Base-by-base conservation (phyloP, 768 basidiomycete genomes). In the Hemileccinum impolitum region DNA sequence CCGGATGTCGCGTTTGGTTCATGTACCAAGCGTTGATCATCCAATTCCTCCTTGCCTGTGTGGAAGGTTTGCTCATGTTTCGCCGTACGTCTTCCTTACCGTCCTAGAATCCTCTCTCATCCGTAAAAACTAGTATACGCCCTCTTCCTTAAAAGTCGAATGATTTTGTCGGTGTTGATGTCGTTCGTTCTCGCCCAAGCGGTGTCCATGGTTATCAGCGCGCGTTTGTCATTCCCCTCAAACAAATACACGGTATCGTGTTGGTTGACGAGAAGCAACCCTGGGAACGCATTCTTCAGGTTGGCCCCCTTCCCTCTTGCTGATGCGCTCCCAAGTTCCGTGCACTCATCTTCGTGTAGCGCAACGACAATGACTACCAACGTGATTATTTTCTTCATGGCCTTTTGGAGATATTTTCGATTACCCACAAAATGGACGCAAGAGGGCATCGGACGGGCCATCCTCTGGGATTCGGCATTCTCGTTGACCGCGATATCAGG, bases 241-340 rank as follows among this genome's bases (percentile, higher is more conserved):
- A 40, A 47, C 38, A 25, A 26, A 14, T 41, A 58, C 32, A 55
- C 56, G 14, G 28, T 39, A 3, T 60, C 58, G 14, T 63, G 62
- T 18, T 13, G 60, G 39, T 26, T 60, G 15, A 2, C 48, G 26
- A 48, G 14, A 21, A n/a, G 43, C 21, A 60, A 53, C 21, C 39
- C 51, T 9, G 56, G 50, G 25, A 52, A 37, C 15, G 52, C 51
- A 1, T 60, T 54, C 50, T 57, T 58, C 47, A 57, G 61, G 61
- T 60, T 26, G 23, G 23, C 18, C 30, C 18, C 12, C 34, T 17
- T 35, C 1, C 13, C 25, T 30, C 28, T 30, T 8, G 9, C 23
- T 23, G 23, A 18, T 8, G 13, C 34, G 6, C 28, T 30, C 28
- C 8, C 28, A 30, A 26, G n/a, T 13, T 25, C 36, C 4, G 0